Evolutionary conservation across 164 flowering plant species (phyloP), one percentile per base, ranked within the genome.

Genomic region (Dillenia suffruticosa): DNA sequence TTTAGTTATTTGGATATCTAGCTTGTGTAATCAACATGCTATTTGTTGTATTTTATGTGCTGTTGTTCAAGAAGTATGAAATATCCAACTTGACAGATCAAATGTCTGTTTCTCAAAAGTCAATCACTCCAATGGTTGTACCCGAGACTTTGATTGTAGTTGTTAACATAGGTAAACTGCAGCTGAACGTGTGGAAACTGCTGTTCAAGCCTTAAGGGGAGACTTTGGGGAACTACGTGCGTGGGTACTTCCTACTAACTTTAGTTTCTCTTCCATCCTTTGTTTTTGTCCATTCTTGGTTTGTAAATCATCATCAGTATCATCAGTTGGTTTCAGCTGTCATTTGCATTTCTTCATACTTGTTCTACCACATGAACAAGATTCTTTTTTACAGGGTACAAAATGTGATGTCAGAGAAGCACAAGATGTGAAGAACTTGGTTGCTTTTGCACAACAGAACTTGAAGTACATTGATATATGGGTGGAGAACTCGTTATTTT

Each of bases 191-290:
- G 96, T 93, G 44, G 82, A 88, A 71, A 75, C 83, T 60, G 82
- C 86, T 73, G 79, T 88, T 67, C 72, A 79, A 45, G 77, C 62
- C 56, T 80, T 93, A 60, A 74, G 69, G 69, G 71, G 59, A 59
- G 93, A 88, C 65, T 84, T 81, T 65, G 98, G 98, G 76, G 86
- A 84, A 79, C 95, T 75, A 73, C 91, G 65, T 87, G 96, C 88
- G 96, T 93, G 92, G 97, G 98, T 93, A 90, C 82, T 85, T 63
- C 71, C 83, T 64, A 44, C 51, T 24, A 59, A 46, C 63, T 81
- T 74, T 58, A 1, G 58, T n/a, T 55, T 57, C 5, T 26, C 2
- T 26, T 26, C 32, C 32, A 26, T 26, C 32, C 32, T 26, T 26
- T 32, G 9, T 57, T 53, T 13, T 44, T 16, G 44, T 63, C 9